phyloP scores from a whole-genome alignment of 139 green algal species.

The Picochlorum sp. region DNA sequence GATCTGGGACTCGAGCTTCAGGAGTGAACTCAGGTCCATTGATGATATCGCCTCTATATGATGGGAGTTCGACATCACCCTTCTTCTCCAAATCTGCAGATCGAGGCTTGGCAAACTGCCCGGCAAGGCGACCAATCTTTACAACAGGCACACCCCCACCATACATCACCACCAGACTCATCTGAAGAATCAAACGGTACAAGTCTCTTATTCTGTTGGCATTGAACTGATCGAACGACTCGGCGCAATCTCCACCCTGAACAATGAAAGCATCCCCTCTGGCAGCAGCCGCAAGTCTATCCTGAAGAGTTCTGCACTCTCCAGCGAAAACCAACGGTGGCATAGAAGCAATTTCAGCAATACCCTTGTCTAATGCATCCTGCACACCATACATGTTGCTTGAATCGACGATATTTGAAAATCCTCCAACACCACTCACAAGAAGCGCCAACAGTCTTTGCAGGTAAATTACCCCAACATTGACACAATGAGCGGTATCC shows the following conservation, averaged over 20 bases:
- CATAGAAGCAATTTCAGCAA: conserved; percentile 57
- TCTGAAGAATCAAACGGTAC: conserved; percentile 88
- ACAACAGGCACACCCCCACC: conserved; percentile 89
- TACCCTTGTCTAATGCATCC: conserved; percentile 17
- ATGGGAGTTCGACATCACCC: conserved; percentile 61
- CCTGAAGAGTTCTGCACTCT: conserved; percentile 89
- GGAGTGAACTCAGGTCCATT: conserved; percentile 87
- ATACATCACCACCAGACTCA: conserved; percentile 94
- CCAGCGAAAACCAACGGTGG: conserved; percentile 96
- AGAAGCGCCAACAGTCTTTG: too few relatives aligned
- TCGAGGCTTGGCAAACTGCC: conserved; percentile 98
- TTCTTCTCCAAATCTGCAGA: conserved; percentile 66
- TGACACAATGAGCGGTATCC: too few relatives aligned
- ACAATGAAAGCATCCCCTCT: conserved; percentile 77
- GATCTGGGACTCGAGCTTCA: conserved; percentile 82
- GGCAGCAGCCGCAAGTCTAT: conserved; percentile 69
- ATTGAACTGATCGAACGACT: conserved; percentile 91
- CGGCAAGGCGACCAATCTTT: conserved; percentile 97
- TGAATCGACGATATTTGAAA: background rate
- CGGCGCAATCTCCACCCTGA: conserved; percentile 91
- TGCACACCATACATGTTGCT: background rate
- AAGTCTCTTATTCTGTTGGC: conserved; percentile 91
- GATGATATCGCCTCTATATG: conserved; percentile 97
- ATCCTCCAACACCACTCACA: background rate
- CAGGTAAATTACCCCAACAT: too few relatives aligned